These are phyloP conservation scores for Carnegiea gigantea DNA, from an alignment of 179 eudicot species.

Conservation along the genomic window DNA sequence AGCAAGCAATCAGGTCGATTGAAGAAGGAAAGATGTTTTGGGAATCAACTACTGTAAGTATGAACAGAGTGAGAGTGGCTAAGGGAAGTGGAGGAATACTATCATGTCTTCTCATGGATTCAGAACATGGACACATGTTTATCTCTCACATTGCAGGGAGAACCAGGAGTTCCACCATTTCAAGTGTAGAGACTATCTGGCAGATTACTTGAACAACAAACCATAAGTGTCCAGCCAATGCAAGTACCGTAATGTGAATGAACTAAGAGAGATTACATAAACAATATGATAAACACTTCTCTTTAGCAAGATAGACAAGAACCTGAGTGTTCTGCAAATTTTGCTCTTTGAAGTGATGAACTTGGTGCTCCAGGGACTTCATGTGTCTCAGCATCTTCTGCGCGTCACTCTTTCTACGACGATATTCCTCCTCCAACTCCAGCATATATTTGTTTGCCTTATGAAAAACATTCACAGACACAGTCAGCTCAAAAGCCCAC, in stretches of 20 bases:
- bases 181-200: background rate
- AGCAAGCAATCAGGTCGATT: background rate
- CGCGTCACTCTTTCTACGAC: constrained; percentile 37
- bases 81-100: background rate
- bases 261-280: background rate
- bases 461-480: constrained; percentile 15
- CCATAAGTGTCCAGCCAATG: background rate
- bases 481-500: background rate
- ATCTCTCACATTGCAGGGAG: background rate
- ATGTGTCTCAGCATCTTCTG: constrained; percentile 45
- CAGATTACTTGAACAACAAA: background rate
- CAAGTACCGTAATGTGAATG: background rate
- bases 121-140: background rate
- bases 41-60: background rate
- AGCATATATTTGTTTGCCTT: constrained; percentile 69
- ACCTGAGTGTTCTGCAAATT: constrained; percentile 77
- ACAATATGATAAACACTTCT: background rate
- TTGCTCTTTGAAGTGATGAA: constrained; percentile 61
- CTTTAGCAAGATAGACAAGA: background rate
- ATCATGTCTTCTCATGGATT: background rate
- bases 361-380: constrained; percentile 55
- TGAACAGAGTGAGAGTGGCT: background rate
- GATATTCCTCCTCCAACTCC: constrained; percentile 61
- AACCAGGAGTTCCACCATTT: background rate
- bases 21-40: background rate